Evolutionary conservation across 495 filamentous ascomycete genomes (phyloP), one percentile per base, ranked within the genome.

Genomic region (Friedmanniomyces endolithicus): DNA sequence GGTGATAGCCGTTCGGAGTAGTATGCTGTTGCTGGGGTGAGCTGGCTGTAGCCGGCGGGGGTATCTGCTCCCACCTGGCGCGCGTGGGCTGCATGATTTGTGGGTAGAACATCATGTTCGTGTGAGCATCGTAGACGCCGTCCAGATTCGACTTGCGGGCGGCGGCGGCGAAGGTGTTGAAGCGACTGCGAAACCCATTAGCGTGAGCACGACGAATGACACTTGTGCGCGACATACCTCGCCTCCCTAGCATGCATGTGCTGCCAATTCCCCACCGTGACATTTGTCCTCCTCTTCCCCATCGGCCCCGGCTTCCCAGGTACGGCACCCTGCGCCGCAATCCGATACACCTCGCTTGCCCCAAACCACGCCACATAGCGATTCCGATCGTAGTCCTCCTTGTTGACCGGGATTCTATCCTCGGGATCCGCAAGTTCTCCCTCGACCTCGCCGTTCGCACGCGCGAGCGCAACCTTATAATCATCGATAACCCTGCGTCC

Each of bases 201-300:
- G 55, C 39, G 16, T 24, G 53, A 39, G 44, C 27, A 16, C 23
- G 17, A 33, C 20, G n/a, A n/a, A n/a, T 17, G 34, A 35, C 17
- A 2, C 34, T 53, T 2, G 8, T 6, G 27, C 19, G 12, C n/a
- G 16, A 69, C 81, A 65, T 72, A 94, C 87, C 85, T 89, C 31
- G 92, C 86, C 63, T 88, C 86, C 22, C 85, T 80, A 20, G 88
- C 88, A 67, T 98, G 92, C 70, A 96, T 89, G 20, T 90, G 71
- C 79, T 92, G 90, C 92, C 92, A 98, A 64, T 98, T 98, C n/a
- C 84, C 79, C 55, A 90, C 87, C 25, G 88, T 98, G n/a, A 98
- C 82, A 22, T 85, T 80, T 8, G 94, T 82, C 48, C 86, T 82
- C 53, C 86, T 77, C 70, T 92, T 95, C 70, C 90, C 90, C 50